Conservation (phyloP, 1,139 yeast genomes). For the Tardiomyces depauwii region DNA sequence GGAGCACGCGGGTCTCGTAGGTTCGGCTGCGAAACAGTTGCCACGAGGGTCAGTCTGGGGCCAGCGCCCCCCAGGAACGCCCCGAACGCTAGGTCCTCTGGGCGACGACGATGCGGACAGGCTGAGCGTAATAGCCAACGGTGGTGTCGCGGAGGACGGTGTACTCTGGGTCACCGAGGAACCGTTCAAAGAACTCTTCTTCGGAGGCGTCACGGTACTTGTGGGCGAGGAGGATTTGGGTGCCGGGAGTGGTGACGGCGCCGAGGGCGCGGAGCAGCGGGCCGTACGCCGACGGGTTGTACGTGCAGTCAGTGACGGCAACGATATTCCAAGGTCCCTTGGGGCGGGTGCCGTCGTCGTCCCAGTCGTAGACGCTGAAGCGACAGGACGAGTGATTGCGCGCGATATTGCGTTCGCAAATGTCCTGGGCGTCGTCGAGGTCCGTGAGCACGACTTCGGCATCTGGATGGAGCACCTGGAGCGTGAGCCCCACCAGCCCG, state of each 20-base stretch:
- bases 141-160: neutral
- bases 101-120: neutral
- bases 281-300: conserved; percentile 9
- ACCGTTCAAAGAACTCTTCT: conserved; percentile 3
- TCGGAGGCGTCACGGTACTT: conserved; percentile 9
- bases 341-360: neutral
- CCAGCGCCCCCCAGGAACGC: no score
- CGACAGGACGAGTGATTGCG: conserved; percentile 5
- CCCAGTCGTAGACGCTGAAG: conserved; percentile 9
- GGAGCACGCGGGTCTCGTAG: no score
- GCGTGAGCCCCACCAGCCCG: conserved; percentile 18
- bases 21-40: no score
- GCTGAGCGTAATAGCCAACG: neutral
- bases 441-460: conserved; percentile 17
- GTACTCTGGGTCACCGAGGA: neutral
- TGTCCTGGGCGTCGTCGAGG: conserved; percentile 17
- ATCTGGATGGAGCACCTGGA: conserved; percentile 10
- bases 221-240: conserved; percentile 8
- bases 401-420: conserved; percentile 14
- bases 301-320: conserved; percentile 10
- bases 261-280: conserved; percentile 6
- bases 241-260: neutral
- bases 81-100: neutral
- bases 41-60: no score
- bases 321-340: conserved; percentile 7